Percentiles rank a stretch among this genome's conserved stretches.
These are phyloP conservation scores for Nannochloropsis salina DNA, from an alignment of 108 stramenopile species.

Conservation along the genomic window DNA sequence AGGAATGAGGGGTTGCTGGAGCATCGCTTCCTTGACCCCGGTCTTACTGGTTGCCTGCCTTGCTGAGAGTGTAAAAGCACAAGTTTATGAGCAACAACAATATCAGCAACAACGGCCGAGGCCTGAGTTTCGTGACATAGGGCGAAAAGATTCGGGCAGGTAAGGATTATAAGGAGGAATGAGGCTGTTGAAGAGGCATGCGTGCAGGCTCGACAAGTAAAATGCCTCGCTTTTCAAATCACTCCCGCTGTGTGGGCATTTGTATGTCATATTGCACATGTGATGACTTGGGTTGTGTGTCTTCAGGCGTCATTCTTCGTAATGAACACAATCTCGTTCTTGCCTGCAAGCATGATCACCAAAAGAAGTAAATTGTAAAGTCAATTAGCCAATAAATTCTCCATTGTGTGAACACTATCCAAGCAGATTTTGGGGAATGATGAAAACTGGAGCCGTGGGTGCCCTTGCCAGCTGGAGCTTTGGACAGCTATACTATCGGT, in stretches of 20 bases:
- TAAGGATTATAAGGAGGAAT: background rate
- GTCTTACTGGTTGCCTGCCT: background rate
- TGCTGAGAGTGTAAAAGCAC: background rate
- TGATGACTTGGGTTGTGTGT: too few species aligned
- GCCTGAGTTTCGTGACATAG: slow-evolving; percentile 2
- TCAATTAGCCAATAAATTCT: too few species aligned
- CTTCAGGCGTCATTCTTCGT: too few species aligned
- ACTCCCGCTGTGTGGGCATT: too few species aligned
- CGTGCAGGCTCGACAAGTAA: too few species aligned
- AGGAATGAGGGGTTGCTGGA: slow-evolving; percentile 19
- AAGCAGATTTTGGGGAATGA: background rate
- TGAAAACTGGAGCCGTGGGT: background rate
- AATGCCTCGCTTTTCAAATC: too few species aligned
- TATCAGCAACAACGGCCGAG: slow-evolving; percentile 15
- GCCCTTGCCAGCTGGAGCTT: slow-evolving; percentile 12
- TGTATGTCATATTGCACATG: too few species aligned
- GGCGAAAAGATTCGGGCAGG: background rate
- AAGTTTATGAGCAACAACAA: slow-evolving; percentile 17
- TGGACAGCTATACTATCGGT: slow-evolving; percentile 6
- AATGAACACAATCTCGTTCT: too few species aligned
- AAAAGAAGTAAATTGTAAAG: too few species aligned
- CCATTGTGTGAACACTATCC: too few species aligned
- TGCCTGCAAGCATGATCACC: too few species aligned
- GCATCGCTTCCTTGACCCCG: slow-evolving; percentile 1
- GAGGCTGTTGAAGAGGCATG: background rate